A percentile compares a stretch with the other conserved stretches of the same genome.
Conservation (phyloP, 1,284 basidiomycete genomes). For the Athelia sp. region DNA sequence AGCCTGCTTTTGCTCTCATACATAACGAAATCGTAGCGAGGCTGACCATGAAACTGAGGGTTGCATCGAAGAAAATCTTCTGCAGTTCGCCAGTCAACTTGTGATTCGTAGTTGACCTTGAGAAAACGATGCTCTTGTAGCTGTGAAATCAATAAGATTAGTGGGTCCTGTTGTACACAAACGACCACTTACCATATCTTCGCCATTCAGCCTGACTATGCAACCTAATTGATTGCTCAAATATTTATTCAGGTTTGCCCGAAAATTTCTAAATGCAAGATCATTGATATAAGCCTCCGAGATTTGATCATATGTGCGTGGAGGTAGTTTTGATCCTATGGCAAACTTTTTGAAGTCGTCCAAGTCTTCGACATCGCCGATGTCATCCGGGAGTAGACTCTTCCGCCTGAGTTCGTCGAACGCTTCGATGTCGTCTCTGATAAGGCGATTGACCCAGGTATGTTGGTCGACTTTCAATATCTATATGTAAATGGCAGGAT, state of each 20-base stretch:
- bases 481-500: constrained; percentile 10
- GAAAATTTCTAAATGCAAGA: constrained; percentile 13
- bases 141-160: constrained; percentile 7
- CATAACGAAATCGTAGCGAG: constrained; percentile 25
- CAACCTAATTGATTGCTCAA: constrained; percentile 11
- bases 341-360: constrained; percentile 1
- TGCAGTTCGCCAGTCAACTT: constrained; percentile 17
- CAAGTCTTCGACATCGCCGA: not conserved
- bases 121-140: constrained; percentile 20
- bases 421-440: constrained; percentile 12
- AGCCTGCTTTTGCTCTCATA: constrained; percentile 12
- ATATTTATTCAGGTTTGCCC: constrained; percentile 14
- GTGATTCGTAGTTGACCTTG: constrained; percentile 22
- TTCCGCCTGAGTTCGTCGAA: constrained; percentile 11
- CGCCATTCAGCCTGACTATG: constrained; percentile 8
- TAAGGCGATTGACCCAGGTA: constrained; percentile 8
- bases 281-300: constrained; percentile 1
- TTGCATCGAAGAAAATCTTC: constrained; percentile 23
- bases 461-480: constrained; percentile 19
- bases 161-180: not conserved
- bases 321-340: too few relatives aligned
- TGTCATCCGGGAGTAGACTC: constrained; percentile 1
- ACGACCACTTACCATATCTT: constrained; percentile 6
- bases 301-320: too few relatives aligned
- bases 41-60: constrained; percentile 20